Conservation (phyloP, 352 stramenopile species). For the Phytophthora rubi region DNA sequence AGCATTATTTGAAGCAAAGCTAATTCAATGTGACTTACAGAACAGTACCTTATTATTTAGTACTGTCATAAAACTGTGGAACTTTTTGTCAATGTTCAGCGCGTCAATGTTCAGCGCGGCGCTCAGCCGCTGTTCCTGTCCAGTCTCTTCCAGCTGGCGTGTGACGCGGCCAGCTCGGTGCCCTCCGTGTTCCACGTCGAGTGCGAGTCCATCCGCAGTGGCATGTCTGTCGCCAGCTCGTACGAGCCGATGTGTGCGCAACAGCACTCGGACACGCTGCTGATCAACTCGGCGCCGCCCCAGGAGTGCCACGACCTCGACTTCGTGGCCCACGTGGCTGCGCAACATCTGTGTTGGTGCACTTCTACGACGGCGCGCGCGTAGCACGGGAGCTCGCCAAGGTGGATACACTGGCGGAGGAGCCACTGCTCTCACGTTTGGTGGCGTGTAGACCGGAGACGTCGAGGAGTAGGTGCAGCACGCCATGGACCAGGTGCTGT, state of each 20-base stretch:
- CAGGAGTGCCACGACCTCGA: slow-evolving; percentile 43
- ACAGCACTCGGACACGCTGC: no score
- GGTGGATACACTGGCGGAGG: slow-evolving; percentile 57
- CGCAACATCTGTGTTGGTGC: slow-evolving; percentile 64
- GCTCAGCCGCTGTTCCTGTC: slow-evolving; percentile 73
- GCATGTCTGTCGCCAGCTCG: slow-evolving; percentile 35
- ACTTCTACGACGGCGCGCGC: slow-evolving; percentile 84
- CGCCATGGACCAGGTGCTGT: slow-evolving; percentile 76
- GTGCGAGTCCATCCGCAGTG: slow-evolving; percentile 57
- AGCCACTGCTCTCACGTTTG: slow-evolving; percentile 42
- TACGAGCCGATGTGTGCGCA: no score
- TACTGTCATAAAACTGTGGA: no score
- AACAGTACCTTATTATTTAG: no score
- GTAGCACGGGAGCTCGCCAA: slow-evolving; percentile 69
- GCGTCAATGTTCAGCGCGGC: slow-evolving; percentile 20
- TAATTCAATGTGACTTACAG: no score
- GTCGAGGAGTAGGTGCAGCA: slow-evolving; percentile 40
- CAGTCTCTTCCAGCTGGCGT: slow-evolving; percentile 65
- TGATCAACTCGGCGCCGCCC: no score
- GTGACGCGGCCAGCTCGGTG: slow-evolving; percentile 31
- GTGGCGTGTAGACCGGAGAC: no score
- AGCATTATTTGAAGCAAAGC: no score
- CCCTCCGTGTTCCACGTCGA: slow-evolving; percentile 67
- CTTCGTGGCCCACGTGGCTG: slow-evolving; percentile 74
- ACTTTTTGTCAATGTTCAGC: no score